phyloP scores from a whole-genome alignment of 305 asterid species.

The Euphrasia arctica region DNA sequence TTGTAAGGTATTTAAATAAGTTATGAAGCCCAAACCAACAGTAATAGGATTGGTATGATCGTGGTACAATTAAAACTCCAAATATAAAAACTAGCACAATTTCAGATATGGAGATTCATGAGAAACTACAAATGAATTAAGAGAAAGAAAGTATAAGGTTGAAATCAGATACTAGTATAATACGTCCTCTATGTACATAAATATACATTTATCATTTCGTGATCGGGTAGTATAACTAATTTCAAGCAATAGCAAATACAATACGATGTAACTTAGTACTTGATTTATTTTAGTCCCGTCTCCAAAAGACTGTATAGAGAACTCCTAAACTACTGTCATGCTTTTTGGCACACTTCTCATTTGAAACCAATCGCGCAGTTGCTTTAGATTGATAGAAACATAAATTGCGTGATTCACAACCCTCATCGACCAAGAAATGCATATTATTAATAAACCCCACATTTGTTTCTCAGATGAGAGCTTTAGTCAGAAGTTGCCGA shows the following conservation, averaged over 20 bases:
- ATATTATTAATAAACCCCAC: not conserved
- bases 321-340: not conserved
- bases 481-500: too few relatives aligned
- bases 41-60: not conserved
- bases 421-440: not conserved
- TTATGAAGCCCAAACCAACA: not conserved
- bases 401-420: not conserved
- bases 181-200: not conserved
- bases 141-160: not conserved
- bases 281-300: not conserved
- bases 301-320: not conserved
- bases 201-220: slow-evolving; percentile 2
- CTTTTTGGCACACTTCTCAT: not conserved
- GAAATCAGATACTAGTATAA: not conserved
- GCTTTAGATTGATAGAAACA: not conserved
- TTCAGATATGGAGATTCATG: not conserved
- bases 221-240: not conserved
- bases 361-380: not conserved
- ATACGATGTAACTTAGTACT: not conserved
- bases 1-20: not conserved
- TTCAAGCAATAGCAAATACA: not conserved
- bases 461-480: too few relatives aligned
- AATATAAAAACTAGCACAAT: not conserved
- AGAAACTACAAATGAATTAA: not conserved
- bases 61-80: slow-evolving; percentile 2